phyloP scores from a whole-genome alignment of 257 asterid species.

The Solanum infundibuliforme region DNA sequence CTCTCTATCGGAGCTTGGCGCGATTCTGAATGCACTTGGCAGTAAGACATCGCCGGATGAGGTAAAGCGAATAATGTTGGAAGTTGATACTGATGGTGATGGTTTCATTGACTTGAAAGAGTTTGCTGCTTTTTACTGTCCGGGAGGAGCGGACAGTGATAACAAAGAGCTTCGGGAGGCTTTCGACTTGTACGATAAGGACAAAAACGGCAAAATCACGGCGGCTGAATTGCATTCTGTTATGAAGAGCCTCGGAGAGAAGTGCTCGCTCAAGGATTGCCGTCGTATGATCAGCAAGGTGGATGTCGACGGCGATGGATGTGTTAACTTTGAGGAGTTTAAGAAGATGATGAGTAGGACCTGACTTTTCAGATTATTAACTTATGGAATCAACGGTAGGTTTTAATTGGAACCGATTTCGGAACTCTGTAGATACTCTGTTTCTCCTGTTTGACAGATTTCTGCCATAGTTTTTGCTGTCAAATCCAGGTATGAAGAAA shows the following conservation, averaged over 20 bases:
- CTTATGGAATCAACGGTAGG: background rate
- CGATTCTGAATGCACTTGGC: slow-evolving; percentile 39
- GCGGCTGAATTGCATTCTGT: slow-evolving; percentile 59
- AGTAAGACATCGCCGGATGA: slow-evolving; percentile 42
- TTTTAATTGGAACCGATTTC: background rate
- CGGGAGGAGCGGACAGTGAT: slow-evolving; percentile 17
- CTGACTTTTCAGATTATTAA: background rate
- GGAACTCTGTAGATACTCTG: background rate
- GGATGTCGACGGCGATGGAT: slow-evolving; percentile 86
- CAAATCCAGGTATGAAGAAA: background rate
- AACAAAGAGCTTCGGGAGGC: slow-evolving; percentile 70
- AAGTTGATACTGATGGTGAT: slow-evolving; percentile 77
- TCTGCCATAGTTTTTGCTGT: background rate
- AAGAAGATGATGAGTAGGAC: slow-evolving; percentile 69
- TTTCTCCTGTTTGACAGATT: background rate
- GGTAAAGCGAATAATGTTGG: slow-evolving; percentile 53
- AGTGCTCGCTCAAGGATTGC: slow-evolving; percentile 67
- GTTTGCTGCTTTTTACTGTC: slow-evolving; percentile 51
- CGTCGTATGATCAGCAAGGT: slow-evolving; percentile 61
- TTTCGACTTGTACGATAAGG: slow-evolving; percentile 65
- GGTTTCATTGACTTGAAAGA: slow-evolving; percentile 76
- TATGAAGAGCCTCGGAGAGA: slow-evolving; percentile 56
- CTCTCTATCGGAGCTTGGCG: slow-evolving; percentile 30
- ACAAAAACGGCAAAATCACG: slow-evolving; percentile 75
- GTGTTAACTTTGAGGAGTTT: slow-evolving; percentile 80